Conservation (phyloP, 1,139 yeast genomes). For the Suhomyces maxii region DNA sequence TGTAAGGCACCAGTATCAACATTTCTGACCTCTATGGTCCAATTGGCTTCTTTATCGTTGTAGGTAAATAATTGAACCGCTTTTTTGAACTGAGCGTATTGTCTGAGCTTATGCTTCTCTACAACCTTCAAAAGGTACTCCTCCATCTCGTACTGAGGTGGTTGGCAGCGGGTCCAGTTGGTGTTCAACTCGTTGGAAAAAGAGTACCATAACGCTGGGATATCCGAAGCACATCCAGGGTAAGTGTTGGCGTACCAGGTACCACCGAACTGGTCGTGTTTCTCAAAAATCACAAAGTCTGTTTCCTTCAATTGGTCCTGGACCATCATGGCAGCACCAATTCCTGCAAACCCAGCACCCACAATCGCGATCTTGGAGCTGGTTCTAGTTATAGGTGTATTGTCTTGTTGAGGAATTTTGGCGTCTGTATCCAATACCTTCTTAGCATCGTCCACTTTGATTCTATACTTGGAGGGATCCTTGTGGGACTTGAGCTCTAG, state of each 20-base stretch:
- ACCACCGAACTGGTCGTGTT: slow-evolving; percentile 50
- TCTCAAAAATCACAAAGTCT: slow-evolving; percentile 45
- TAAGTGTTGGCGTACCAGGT: slow-evolving; percentile 57
- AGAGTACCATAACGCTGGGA: slow-evolving; percentile 52
- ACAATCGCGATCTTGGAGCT: slow-evolving; percentile 38
- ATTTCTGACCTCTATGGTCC: slow-evolving; percentile 38
- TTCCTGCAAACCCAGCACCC: slow-evolving; percentile 53
- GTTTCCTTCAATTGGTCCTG: slow-evolving; percentile 30
- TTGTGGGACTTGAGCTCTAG: slow-evolving; percentile 33
- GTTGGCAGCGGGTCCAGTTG: slow-evolving; percentile 47
- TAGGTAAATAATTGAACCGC: slow-evolving; percentile 30
- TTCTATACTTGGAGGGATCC: slow-evolving; percentile 34
- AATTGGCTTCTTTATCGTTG: slow-evolving; percentile 32
- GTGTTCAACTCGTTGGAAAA: slow-evolving; percentile 40
- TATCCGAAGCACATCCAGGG: slow-evolving; percentile 56
- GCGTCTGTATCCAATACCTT: slow-evolving; percentile 28
- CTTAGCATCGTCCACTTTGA: slow-evolving; percentile 29
- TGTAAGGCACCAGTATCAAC: slow-evolving; percentile 32
- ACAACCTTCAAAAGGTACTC: slow-evolving; percentile 45
- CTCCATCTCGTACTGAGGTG: slow-evolving; percentile 51
- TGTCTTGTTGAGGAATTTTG: slow-evolving; percentile 16
- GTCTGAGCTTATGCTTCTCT: slow-evolving; percentile 31
- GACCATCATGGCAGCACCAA: slow-evolving; percentile 34
- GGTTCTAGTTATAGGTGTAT: slow-evolving; percentile 24
- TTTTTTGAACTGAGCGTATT: slow-evolving; percentile 32